A percentile compares a stretch with the other conserved stretches of the same genome.
These are phyloP conservation scores for Colletotrichum scovillei DNA, from an alignment of 2,329 filamentous ascomycete species.

Conservation along the genomic window DNA sequence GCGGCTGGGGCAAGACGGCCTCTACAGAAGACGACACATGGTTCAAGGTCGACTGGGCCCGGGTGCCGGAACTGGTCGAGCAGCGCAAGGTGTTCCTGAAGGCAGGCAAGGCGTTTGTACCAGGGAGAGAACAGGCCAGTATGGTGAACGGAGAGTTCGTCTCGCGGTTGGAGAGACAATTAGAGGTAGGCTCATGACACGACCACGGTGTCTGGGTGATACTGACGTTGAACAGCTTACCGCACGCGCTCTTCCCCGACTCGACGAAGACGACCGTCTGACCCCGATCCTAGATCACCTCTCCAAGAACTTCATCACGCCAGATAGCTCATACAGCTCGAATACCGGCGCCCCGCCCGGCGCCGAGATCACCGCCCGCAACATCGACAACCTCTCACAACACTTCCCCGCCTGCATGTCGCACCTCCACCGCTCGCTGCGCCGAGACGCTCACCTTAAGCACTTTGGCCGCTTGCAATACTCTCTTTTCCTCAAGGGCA, in stretches of 20 bases:
- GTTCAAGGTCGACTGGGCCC: constrained; percentile 97
- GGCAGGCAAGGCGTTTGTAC: constrained; percentile 90
- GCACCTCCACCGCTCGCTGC: constrained; percentile 85
- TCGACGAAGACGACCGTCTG: constrained; percentile 96
- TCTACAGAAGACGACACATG: constrained; percentile 81
- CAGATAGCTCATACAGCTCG: constrained; percentile 81
- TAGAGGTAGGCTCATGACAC: constrained; percentile 62
- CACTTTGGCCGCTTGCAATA: constrained; percentile 95
- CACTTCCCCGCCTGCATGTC: constrained; percentile 96
- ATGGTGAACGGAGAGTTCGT: constrained; percentile 93
- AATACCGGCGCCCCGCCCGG: constrained; percentile 74
- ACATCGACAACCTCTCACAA: constrained; percentile 81
- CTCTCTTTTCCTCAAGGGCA: constrained; percentile 94
- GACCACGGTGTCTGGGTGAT: not conserved
- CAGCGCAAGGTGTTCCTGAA: constrained; percentile 79
- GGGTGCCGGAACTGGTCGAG: constrained; percentile 91
- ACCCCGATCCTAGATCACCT: constrained; percentile 77
- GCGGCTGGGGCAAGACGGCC: constrained; percentile 51
- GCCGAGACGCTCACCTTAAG: constrained; percentile 90
- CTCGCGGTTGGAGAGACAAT: constrained; percentile 78
- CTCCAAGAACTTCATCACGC: constrained; percentile 95
- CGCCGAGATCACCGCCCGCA: constrained; percentile 79
- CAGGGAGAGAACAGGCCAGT: constrained; percentile 84
- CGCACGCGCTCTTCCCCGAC: constrained; percentile 86
- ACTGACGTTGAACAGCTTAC: constrained; percentile 70